Base-by-base conservation (phyloP, 2,329 filamentous ascomycete genomes). In the Penicillium sclerotiorum region DNA sequence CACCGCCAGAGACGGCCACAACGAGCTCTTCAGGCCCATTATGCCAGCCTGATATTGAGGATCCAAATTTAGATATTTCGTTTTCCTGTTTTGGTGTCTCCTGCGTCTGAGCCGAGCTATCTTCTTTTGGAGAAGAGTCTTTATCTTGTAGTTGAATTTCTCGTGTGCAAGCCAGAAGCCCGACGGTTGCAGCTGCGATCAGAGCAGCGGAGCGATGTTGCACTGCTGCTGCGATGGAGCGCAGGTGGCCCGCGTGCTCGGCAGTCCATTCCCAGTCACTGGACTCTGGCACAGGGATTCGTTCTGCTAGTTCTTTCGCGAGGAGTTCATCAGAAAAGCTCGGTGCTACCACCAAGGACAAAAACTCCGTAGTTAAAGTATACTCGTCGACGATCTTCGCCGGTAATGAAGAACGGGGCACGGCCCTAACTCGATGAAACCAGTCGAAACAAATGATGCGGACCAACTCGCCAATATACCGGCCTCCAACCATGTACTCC, bases 401-500 rank as follows among this genome's bases (percentile, higher is more conserved):
- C 0, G 87, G 86, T n/a, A 89, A 59, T 1, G 66, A 64, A 3
- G 71, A 71, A 12, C 56, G 44, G 1, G 71, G 44, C 6, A 80
- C 57, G 1, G 67, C 65, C 6, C 78, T 61, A 4, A 69, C 65
- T 5, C 54, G 68, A n/a, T 72, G 75, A 62, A 86, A 71, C 62
- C 86, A 84, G 60, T 88, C 83, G 21, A 84, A 63, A 42, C 88
- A 76, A 52, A 87, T 81, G 40, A 89, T 77, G 12, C 87, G 82
- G 6, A 85, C 85, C 4, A 90, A 79, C 66, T 90, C 87, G 36
- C 87, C 87, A 3, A 90, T 74, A 64, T 90, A 90, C 18, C 86
- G 76, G 1, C 87, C 87, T 1, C 86, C 81, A 1, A 87, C 88
- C 84, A 91, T 89, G 69, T 90, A 91, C 65, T 92, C 88, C 20